Base-by-base conservation (phyloP, 129 eudicot genomes). In the Dittrichia graveolens region DNA sequence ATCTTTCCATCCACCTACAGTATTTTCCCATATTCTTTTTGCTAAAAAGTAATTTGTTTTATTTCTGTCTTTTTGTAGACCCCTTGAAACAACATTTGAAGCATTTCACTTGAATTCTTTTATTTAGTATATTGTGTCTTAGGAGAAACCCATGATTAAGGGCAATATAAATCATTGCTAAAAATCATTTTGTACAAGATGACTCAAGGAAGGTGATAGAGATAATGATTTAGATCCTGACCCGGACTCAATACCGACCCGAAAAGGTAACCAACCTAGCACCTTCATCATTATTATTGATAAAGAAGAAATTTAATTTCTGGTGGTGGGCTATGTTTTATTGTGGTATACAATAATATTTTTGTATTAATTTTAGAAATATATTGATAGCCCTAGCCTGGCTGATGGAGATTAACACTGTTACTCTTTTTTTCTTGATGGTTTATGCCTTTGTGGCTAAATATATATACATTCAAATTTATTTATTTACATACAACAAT, bases 201-300 rank as follows among this genome's bases (percentile, higher is more conserved):
- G 67, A 75, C 49, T 65, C 72, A 78, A 52, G 66, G 43, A 66
- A 70, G 77, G 77, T 34, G 60, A 24, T 24, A 50, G 77, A 61
- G 70, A 70, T 37, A 52, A 70, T 71, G 50, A 70, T 78, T 43
- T 8, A 31, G 42, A 50, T 69, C 50, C 76, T 70, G 59, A 19
- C 72, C 75, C 72, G 19, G 16, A 35, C 62, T 77, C n/a, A 53
- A 77, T 14, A 62, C 72, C 82, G 67, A 71, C 82, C 76, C 77
- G 67, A 49, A 71, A 78, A 78, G 77, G 82, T 71, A 78, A 71
- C 77, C 77, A 78, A 44, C 53, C 61, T 78, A 50, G 81, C 81
- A 70, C 61, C 67, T 71, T 71, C 82, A 71, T 78, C 77, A 78
- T 70, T 69, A 61, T 77, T 61, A 62, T 78, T 78, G 50, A 78